Conservation (phyloP, 768 basidiomycete genomes). For the Pisolithus tinctorius region DNA sequence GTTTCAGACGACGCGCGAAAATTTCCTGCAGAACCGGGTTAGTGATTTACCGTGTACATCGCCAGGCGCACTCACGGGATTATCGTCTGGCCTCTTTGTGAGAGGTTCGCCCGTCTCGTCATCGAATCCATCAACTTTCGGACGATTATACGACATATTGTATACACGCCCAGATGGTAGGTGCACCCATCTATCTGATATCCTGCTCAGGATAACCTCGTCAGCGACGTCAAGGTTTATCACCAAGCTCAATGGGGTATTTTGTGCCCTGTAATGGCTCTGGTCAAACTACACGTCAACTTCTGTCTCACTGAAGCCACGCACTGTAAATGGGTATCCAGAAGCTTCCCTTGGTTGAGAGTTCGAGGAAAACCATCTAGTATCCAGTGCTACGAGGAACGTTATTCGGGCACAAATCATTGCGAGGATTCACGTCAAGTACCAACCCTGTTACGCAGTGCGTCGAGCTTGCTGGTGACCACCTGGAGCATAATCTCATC, state of each 20-base stretch:
- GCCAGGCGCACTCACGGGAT: conserved; percentile 55
- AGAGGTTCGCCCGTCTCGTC: conserved; percentile 84
- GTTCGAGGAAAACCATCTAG: conserved; percentile 92
- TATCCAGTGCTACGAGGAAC: conserved; percentile 68
- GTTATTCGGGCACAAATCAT: background rate
- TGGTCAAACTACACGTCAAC: background rate
- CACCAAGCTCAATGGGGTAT: conserved; percentile 67
- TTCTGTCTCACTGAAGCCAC: conserved; percentile 14
- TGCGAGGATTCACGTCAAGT: background rate
- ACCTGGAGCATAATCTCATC: conserved; percentile 78
- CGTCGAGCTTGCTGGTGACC: conserved; percentile 64
- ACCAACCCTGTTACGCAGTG: conserved; percentile 56
- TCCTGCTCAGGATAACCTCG: conserved; percentile 75
- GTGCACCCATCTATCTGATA: conserved; percentile 89
- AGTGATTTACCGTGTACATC: background rate
- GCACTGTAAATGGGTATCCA: conserved; percentile 71
- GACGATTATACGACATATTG: conserved; percentile 83
- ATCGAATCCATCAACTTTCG: conserved; percentile 72
- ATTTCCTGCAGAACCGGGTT: conserved; percentile 45
- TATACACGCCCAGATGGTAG: conserved; percentile 84
- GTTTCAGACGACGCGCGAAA: conserved; percentile 66
- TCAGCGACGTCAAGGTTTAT: conserved; percentile 89
- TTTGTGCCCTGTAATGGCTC: conserved; percentile 41
- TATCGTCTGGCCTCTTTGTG: conserved; percentile 85
- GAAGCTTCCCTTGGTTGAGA: conserved; percentile 70